Evolutionary conservation across 441 rosid genomes (phyloP).

Genomic region (Hura crepitans): DNA sequence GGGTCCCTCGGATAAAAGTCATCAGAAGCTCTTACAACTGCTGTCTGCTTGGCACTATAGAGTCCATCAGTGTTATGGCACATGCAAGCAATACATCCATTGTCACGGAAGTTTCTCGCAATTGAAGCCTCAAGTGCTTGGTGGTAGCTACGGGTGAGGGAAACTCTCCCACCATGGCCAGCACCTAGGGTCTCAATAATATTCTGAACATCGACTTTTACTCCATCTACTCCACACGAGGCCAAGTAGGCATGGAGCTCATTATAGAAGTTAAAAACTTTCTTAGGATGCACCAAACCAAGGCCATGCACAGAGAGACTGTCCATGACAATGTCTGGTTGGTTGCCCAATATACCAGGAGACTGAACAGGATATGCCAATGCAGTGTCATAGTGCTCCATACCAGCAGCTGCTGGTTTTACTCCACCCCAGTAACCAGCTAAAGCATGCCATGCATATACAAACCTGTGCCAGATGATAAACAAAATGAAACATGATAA

Average conservation of each 20-base stretch:
- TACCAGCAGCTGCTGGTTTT: slow-evolving; percentile 76
- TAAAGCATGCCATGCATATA: slow-evolving; percentile 92
- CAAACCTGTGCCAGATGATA: slow-evolving; percentile 39
- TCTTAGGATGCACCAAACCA: slow-evolving; percentile 81
- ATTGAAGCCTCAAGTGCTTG: slow-evolving; percentile 88
- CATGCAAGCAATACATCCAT: slow-evolving; percentile 91
- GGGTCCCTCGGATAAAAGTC: slow-evolving; percentile 83
- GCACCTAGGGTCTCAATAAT: slow-evolving; percentile 88
- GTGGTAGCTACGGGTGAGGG: slow-evolving; percentile 69
- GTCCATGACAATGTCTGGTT: slow-evolving; percentile 85
- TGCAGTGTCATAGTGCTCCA: slow-evolving; percentile 87
- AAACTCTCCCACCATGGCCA: slow-evolving; percentile 89
- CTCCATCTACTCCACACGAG: slow-evolving; percentile 88
- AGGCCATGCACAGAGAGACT: slow-evolving; percentile 78
- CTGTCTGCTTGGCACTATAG: slow-evolving; percentile 74
- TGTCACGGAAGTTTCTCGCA: slow-evolving; percentile 66
- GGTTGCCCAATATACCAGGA: slow-evolving; percentile 83
- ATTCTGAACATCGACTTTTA: slow-evolving; percentile 89
- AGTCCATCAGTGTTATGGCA: slow-evolving; percentile 89
- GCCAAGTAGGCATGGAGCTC: slow-evolving; percentile 89
- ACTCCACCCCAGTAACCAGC: slow-evolving; percentile 98
- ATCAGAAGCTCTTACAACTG: slow-evolving; percentile 85
- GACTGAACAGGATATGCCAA: slow-evolving; percentile 81
- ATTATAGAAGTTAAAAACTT: slow-evolving; percentile 82
- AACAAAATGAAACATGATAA: background rate